Conservation (phyloP, 225 moss, liverwort and hornwort species). For the Marchantia polymorpha region DNA sequence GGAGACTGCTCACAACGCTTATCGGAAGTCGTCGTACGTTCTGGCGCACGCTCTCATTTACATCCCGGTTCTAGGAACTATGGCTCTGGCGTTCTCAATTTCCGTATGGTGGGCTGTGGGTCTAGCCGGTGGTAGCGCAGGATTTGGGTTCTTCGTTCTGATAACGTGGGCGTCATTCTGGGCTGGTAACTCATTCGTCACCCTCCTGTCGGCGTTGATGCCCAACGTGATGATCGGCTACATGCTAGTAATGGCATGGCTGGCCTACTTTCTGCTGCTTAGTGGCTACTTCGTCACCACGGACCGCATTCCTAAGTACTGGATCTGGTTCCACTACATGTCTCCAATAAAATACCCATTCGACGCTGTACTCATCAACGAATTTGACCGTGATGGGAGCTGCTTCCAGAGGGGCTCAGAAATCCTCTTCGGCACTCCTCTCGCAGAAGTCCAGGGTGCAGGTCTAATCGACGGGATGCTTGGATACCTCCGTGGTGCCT, state of each 20-base stretch:
- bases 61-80: slow-evolving; percentile 73
- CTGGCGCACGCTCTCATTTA: slow-evolving; percentile 82
- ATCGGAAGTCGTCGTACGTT: slow-evolving; percentile 93
- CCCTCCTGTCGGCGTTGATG: slow-evolving; percentile 72
- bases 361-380: slow-evolving; percentile 70
- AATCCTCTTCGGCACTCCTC: slow-evolving; percentile 41
- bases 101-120: slow-evolving; percentile 91
- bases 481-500: slow-evolving; percentile 40
- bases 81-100: slow-evolving; percentile 73
- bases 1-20: slow-evolving; percentile 91
- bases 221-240: slow-evolving; percentile 94
- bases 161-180: slow-evolving; percentile 95
- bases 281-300: slow-evolving; percentile 91
- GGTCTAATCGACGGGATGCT: slow-evolving; percentile 42
- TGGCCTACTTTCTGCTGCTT: slow-evolving; percentile 81
- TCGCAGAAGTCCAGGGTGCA: slow-evolving; percentile 24
- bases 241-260: slow-evolving; percentile 71
- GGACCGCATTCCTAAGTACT: slow-evolving; percentile 79
- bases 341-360: slow-evolving; percentile 88
- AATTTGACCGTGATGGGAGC: slow-evolving; percentile 54
- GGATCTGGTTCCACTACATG: slow-evolving; percentile 94
- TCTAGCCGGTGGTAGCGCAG: slow-evolving; percentile 70
- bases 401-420: slow-evolving; percentile 62
- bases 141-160: slow-evolving; percentile 83
- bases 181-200: slow-evolving; percentile 90